Conservation (phyloP, 805 yeast genomes). For the Suhomyces kilbournensis region DNA sequence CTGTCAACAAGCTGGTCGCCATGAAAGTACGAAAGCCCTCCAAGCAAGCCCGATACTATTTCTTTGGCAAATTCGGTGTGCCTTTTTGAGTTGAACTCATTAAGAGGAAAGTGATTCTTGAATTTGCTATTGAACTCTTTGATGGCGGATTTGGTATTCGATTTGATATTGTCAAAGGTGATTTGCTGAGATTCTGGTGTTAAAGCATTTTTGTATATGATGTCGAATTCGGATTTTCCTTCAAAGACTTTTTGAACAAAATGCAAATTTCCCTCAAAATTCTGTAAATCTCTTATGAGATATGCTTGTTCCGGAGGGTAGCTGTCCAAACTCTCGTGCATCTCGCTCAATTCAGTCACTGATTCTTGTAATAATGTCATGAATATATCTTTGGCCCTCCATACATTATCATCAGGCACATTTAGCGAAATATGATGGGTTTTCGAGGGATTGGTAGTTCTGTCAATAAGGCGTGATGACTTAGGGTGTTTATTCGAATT, state of each 20-base stretch:
- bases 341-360: constrained; percentile 43
- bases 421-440: constrained; percentile 66
- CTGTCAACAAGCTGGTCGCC: constrained; percentile 85
- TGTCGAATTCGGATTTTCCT: constrained; percentile 74
- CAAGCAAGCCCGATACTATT: constrained; percentile 75
- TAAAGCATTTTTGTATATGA: constrained; percentile 52
- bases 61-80: constrained; percentile 68
- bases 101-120: constrained; percentile 44
- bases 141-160: constrained; percentile 30
- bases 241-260: constrained; percentile 70
- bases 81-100: constrained; percentile 32
- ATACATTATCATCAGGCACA: constrained; percentile 67
- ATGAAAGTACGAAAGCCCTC: constrained; percentile 85
- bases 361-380: constrained; percentile 68
- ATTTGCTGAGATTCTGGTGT: constrained; percentile 40
- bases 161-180: constrained; percentile 32
- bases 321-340: constrained; percentile 16
- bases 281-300: constrained; percentile 55
- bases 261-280: constrained; percentile 74
- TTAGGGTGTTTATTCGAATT: constrained; percentile 43
- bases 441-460: constrained; percentile 53
- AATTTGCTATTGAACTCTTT: constrained; percentile 53
- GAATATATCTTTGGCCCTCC: constrained; percentile 80
- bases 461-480: constrained; percentile 23
- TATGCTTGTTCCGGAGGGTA: constrained; percentile 51